Conservation (phyloP, 2,329 filamentous ascomycete species). For the Trichoderma koningii region DNA sequence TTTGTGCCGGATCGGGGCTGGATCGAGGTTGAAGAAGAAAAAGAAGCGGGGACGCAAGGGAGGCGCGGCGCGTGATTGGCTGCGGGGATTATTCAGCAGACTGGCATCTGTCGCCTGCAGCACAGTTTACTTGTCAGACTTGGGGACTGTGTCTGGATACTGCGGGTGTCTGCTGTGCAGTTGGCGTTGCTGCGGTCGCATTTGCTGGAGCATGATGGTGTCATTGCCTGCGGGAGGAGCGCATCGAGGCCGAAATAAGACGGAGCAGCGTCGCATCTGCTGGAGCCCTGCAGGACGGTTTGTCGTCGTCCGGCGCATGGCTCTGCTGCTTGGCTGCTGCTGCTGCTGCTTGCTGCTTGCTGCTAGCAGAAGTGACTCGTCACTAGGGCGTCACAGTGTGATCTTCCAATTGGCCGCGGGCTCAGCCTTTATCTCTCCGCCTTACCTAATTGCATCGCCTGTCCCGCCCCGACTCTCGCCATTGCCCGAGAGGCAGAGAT, state of each 20-base stretch:
- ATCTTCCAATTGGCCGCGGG: slow-evolving; percentile 21
- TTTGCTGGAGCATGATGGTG: no score
- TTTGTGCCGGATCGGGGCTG: not conserved
- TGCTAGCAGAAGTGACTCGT: slow-evolving; percentile 24
- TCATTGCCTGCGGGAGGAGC: no score
- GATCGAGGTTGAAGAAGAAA: not conserved
- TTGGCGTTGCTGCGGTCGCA: no score
- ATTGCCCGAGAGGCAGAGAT: slow-evolving; percentile 13
- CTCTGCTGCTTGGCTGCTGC: no score
- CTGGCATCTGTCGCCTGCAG: slow-evolving; percentile 1
- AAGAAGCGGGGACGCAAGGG: not conserved
- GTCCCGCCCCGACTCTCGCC: slow-evolving; percentile 24
- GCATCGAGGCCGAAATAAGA: no score
- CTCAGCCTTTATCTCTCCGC: slow-evolving; percentile 23
- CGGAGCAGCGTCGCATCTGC: no score
- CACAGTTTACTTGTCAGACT: not conserved
- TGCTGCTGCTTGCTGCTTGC: no score
- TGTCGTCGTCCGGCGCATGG: no score
- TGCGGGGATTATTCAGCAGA: slow-evolving; percentile 7
- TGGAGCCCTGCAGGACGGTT: no score
- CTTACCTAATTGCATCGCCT: slow-evolving; percentile 25
- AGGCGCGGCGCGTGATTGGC: not conserved
- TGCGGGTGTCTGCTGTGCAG: slow-evolving; percentile 1
- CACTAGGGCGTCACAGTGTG: slow-evolving; percentile 19
- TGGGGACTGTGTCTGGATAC: not conserved